Evolutionary conservation across 176 grass and related monocot genomes (phyloP).

Genomic region (Secale cereale): DNA sequence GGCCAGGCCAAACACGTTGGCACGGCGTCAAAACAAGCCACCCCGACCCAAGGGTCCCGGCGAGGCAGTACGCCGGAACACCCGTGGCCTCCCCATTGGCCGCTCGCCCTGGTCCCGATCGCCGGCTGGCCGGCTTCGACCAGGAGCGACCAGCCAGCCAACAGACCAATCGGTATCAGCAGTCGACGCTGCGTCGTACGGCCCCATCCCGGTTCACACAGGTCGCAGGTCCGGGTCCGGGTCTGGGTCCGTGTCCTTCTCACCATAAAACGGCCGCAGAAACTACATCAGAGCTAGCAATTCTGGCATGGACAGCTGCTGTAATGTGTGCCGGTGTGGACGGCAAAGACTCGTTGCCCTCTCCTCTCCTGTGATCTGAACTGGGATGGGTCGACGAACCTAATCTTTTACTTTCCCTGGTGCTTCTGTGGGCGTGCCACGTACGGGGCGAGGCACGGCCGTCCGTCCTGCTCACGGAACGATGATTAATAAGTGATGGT

Average conservation of each 20-base stretch:
- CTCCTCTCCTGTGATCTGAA: neutral
- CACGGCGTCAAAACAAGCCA: constrained; percentile 21
- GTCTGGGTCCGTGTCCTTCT: neutral
- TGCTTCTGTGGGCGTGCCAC: neutral
- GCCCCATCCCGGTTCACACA: neutral
- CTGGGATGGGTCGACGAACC: neutral
- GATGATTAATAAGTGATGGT: neutral
- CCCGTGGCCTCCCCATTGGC: neutral
- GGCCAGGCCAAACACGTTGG: constrained; percentile 20
- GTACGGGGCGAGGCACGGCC: neutral
- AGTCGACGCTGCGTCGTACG: neutral
- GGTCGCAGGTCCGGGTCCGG: neutral
- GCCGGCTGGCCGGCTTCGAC: neutral
- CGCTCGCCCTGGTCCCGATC: neutral
- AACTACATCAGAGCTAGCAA: no score
- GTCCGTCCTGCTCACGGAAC: neutral
- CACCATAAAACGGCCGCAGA: neutral
- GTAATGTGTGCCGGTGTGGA: neutral
- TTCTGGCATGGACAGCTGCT: no score
- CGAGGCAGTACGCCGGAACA: neutral
- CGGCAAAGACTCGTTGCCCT: neutral
- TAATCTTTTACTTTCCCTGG: neutral
- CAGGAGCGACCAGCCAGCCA: no score
- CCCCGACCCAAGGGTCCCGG: neutral
- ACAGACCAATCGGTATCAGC: neutral